A percentile compares a stretch with the other conserved stretches of the same genome.
phyloP scores from a whole-genome alignment of 192 early-diverging fungal genomes.

The Jimgerdemannia lactiflua region DNA sequence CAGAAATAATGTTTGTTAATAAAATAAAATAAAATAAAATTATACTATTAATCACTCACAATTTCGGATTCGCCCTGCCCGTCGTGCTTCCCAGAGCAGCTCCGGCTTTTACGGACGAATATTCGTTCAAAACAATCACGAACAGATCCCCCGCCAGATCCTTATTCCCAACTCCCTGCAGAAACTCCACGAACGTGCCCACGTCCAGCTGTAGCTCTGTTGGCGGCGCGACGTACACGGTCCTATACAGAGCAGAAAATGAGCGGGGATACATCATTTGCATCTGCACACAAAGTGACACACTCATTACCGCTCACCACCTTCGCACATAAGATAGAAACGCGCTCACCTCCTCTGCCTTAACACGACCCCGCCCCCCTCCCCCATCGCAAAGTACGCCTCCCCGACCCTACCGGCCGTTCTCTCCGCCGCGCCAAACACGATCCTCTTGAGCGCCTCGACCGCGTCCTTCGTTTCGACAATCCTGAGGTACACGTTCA shows the following conservation, averaged over 20 bases:
- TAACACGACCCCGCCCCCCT: constrained; percentile 47
- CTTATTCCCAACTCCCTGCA: constrained; percentile 50
- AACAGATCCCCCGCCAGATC: constrained; percentile 71
- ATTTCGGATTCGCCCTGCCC: constrained; percentile 36
- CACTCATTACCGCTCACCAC: not conserved
- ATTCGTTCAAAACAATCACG: constrained; percentile 71
- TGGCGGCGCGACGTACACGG: constrained; percentile 13
- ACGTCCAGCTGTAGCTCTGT: constrained; percentile 52
- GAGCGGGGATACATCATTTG: constrained; percentile 24
- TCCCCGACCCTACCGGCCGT: constrained; percentile 31
- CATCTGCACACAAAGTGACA: constrained; percentile 19
- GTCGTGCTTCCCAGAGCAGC: constrained; percentile 9
- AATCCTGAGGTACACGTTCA: constrained; percentile 49
- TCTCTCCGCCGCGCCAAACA: constrained; percentile 43
- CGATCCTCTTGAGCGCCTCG: constrained; percentile 33
- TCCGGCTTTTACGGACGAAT: constrained; percentile 45
- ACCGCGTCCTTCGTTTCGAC: constrained; percentile 29
- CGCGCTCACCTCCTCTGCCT: constrained; percentile 32
- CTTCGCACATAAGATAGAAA: constrained; percentile 7
- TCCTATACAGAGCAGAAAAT: constrained; percentile 10
- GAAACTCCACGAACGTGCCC: constrained; percentile 62
- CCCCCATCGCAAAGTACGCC: constrained; percentile 50
- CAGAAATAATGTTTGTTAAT: not conserved
- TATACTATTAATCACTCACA: constrained; percentile 24
- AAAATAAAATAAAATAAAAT: not conserved